A percentile compares a stretch with the other conserved stretches of the same genome.
Evolutionary conservation across 768 basidiomycete species (phyloP).

Genomic region (Cantharellus anzutake): DNA sequence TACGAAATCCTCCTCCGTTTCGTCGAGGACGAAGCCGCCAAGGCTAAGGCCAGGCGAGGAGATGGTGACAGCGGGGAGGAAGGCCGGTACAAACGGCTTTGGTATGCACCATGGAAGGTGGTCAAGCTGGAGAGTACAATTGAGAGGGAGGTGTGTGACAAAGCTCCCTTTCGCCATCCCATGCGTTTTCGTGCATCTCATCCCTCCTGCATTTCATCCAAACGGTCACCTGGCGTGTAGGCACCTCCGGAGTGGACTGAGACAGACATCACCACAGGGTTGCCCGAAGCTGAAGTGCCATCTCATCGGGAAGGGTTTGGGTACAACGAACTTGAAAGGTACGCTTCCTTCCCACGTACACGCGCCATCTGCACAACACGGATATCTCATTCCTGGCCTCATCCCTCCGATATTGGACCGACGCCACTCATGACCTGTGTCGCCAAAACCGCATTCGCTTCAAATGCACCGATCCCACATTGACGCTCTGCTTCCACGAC

Average conservation of each 20-base stretch:
- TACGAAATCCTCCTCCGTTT: conserved; percentile 23
- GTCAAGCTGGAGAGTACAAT: conserved; percentile 14
- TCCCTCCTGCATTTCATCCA: neutral
- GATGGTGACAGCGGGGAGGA: conserved; percentile 19
- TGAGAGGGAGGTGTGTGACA: conserved; percentile 15
- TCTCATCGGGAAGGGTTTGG: neutral
- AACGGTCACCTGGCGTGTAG: neutral
- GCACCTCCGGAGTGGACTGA: neutral
- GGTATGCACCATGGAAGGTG: conserved; percentile 31
- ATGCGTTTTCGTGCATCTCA: neutral
- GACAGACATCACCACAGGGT: neutral
- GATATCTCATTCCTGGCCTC: too few relatives aligned
- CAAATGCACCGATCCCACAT: too few relatives aligned
- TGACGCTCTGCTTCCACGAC: neutral
- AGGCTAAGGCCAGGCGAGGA: conserved; percentile 9
- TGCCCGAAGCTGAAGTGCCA: neutral
- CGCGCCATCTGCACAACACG: too few relatives aligned
- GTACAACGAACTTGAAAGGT: neutral
- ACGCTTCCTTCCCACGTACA: too few relatives aligned
- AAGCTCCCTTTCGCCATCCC: conserved; percentile 7
- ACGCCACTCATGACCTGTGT: too few relatives aligned
- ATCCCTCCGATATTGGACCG: too few relatives aligned
- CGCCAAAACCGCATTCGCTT: too few relatives aligned
- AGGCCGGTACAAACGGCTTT: conserved; percentile 17
- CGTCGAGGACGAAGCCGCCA: conserved; percentile 17